Evolutionary conservation across 345 rosid genomes (phyloP), one percentile per base, ranked within the genome.

Genomic region (Brassica napus): DNA sequence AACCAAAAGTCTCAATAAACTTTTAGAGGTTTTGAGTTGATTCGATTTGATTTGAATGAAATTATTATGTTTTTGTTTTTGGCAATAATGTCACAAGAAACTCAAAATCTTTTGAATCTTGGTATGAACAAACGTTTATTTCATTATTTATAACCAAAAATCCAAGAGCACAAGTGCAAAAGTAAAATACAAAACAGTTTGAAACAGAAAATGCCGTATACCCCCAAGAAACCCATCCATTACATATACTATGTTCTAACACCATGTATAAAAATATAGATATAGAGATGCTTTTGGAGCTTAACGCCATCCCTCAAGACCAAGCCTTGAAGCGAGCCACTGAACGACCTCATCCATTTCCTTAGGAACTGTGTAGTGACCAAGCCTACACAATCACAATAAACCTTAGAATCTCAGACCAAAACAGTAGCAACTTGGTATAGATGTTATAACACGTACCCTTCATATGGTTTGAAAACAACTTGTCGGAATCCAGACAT

Each of bases 331-430:
- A 3, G 88, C 73, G 34, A 92, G 91, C 97, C 98, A 94, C 34
- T 66, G 84, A 83, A 91, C 88, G 64, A 92, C 85, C 77, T 89
- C 97, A 1, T 86, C 85, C 97, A 91, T 94, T 78, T 94, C 97
- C 72, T 82, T 87, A 2, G 97, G 97, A n/a, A 88, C 87, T 5
- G 98, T 92, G 78, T 92, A 94, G 78, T 92, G 97, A 74, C 94
- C 98, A 65, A 92, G 88, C 82, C 98, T 94, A 88, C 80, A 83
- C 64, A 61, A 68, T 18, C 1, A 63, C 18, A 62, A 58, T 39
- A 37, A 65, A 39, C 54, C 52, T 58, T 14, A 31, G 15, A 59
- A 66, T 58, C 62, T 78, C 68, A 26, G 72, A 47, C 37, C 35
- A 47, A 39, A 59, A 61, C 39, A 21, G 26, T 69, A 18, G 21